Evolutionary conservation across 768 basidiomycete genomes (phyloP), one percentile per base, ranked within the genome.

Genomic region (Fibroporia radiculosa): DNA sequence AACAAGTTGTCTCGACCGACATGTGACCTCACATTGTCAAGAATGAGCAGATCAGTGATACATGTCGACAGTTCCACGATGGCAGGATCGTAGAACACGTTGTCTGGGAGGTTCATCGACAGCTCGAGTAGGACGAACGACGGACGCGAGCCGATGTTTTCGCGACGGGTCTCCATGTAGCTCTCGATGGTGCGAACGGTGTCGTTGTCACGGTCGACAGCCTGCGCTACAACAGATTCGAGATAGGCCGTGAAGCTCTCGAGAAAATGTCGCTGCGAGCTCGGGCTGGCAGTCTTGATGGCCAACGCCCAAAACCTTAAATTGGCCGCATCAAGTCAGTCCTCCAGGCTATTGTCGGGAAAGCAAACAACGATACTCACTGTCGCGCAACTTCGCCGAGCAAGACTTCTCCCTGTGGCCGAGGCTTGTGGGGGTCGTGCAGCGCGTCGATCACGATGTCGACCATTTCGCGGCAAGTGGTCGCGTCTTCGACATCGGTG

Each of bases 41-140:
- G 81, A n/a, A 47, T 43, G 29, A 50, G 18, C 23, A 50, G 32
- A 20, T 47, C 49, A 2, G 42, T 40, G 14, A 20, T 35, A 20
- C 40, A 39, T 1, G 28, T 23, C 0, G 35, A 20, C 23, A 76
- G 67, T 31, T 68, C 66, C 50, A 64, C 60, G 56, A 84, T 75
- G 16, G 48, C 60, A n/a, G 74, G 65, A 57, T 84, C 68, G 28
- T 75, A 62, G 49, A 76, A 74, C 14, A 82, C 69, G 35, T 73
- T 68, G 41, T 82, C 74, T 5, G 78, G 74, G 25, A 84, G 64
- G 58, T 83, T 75, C 38, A 80, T 69, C 35, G 71, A 74, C 31
- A 78, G 67, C 18, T 55, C 53, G 22, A 51, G 34, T 13, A 55
- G 33, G 2, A 54, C 48, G 38, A 55, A 58, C 22, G 51, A 56